phyloP scores from a whole-genome alignment of 768 basidiomycete species.

The Vishniacozyma victoriae region DNA sequence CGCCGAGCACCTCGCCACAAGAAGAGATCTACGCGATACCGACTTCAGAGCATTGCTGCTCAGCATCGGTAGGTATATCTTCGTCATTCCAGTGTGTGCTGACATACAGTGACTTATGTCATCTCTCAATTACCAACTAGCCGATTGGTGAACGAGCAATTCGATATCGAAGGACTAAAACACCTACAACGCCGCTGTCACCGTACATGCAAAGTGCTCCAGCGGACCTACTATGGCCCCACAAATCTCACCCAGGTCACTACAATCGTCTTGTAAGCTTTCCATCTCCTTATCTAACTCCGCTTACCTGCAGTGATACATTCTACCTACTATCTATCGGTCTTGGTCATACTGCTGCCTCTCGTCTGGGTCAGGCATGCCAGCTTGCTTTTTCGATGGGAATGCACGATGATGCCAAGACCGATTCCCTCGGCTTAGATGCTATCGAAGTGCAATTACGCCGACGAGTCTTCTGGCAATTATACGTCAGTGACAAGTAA shows the following conservation, averaged over 20 bases:
- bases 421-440: constrained; percentile 26
- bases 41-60: constrained; percentile 39
- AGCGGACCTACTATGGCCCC: constrained; percentile 34
- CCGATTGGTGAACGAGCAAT: constrained; percentile 33
- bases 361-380: constrained; percentile 35
- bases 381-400: constrained; percentile 39
- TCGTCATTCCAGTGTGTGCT: neutral
- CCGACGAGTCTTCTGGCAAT: constrained; percentile 41
- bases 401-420: constrained; percentile 35
- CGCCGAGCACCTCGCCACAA: constrained; percentile 34
- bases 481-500: constrained; percentile 40
- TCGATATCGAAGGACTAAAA: constrained; percentile 37
- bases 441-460: constrained; percentile 35
- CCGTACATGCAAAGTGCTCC: constrained; percentile 29
- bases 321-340: constrained; percentile 42
- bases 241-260: constrained; percentile 36
- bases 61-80: constrained; percentile 29
- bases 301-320: constrained; percentile 19
- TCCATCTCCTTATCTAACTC: neutral
- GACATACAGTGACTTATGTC: constrained; percentile 33
- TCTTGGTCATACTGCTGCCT: constrained; percentile 32
- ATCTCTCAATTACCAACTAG: constrained; percentile 38
- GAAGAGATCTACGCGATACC: constrained; percentile 30
- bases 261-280: constrained; percentile 38
- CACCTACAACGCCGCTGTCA: constrained; percentile 35